Percentiles rank a stretch among this genome's conserved stretches.
Evolutionary conservation across 805 yeast species (phyloP).

Genomic region (Cyberlindnera euphorbiae): DNA sequence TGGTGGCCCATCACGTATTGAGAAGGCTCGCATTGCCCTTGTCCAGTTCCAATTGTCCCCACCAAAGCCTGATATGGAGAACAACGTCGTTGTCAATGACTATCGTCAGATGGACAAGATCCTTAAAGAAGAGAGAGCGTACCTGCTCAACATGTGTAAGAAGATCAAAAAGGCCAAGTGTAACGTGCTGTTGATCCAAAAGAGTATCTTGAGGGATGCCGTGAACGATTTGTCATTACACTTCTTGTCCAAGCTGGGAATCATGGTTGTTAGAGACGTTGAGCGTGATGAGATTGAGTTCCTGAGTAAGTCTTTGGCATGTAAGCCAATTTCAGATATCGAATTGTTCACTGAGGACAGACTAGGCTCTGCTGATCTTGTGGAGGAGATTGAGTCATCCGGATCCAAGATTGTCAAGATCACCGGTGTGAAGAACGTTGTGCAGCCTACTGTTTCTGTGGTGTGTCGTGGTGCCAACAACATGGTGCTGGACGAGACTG

Average conservation of each 20-base stretch:
- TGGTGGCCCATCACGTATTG: conserved; percentile 93
- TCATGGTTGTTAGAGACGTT: conserved; percentile 91
- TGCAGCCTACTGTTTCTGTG: conserved; percentile 81
- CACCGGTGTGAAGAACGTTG: conserved; percentile 73
- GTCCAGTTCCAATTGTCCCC: conserved; percentile 86
- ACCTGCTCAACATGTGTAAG: conserved; percentile 89
- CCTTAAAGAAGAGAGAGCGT: conserved; percentile 95
- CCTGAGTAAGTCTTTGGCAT: conserved; percentile 73
- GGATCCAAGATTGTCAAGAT: conserved; percentile 75
- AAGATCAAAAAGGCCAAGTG: conserved; percentile 96
- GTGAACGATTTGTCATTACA: conserved; percentile 89
- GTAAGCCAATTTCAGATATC: conserved; percentile 94
- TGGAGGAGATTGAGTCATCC: conserved; percentile 59
- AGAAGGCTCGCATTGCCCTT: conserved; percentile 90
- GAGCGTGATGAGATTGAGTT: conserved; percentile 98
- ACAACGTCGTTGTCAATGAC: conserved; percentile 94
- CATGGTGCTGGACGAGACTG: conserved; percentile 90
- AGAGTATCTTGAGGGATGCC: conserved; percentile 85
- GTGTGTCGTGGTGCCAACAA: conserved; percentile 93
- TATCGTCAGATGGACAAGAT: conserved; percentile 99
- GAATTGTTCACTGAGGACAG: conserved; percentile 92
- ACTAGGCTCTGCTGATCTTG: conserved; percentile 84
- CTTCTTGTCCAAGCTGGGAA: conserved; percentile 86
- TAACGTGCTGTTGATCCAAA: conserved; percentile 83
- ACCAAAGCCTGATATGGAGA: conserved; percentile 93